Evolutionary conservation across 805 yeast genomes (phyloP).

Genomic region (Ogataea nitratoaversa): DNA sequence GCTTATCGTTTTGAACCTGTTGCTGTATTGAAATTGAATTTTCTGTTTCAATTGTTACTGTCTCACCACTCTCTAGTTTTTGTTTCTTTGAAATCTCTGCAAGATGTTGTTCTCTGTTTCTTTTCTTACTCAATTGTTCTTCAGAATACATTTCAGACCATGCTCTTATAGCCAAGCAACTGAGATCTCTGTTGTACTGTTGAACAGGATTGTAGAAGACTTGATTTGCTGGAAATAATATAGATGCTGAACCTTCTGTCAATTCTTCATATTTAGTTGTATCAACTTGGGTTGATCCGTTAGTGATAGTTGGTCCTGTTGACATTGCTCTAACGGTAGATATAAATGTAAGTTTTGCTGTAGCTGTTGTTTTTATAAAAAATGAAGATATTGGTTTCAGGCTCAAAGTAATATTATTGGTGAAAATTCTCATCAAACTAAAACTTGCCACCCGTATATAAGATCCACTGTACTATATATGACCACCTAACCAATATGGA

Average conservation of each 20-base stretch:
- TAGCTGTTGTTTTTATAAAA: no score
- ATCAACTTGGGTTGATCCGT: no score
- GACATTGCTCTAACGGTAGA: not conserved
- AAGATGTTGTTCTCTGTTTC: slow-evolving; percentile 20
- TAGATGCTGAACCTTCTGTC: slow-evolving; percentile 79
- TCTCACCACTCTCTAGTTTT: slow-evolving; percentile 9
- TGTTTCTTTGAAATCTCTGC: slow-evolving; percentile 14
- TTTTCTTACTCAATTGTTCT: slow-evolving; percentile 28
- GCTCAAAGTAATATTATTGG: no score
- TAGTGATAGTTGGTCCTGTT: not conserved
- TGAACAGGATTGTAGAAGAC: slow-evolving; percentile 97
- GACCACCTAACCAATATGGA: no score
- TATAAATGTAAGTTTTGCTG: no score
- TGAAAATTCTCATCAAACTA: no score
- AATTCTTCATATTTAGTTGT: slow-evolving; percentile 29
- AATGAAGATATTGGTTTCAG: no score
- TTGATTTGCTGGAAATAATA: slow-evolving; percentile 76
- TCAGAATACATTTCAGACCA: slow-evolving; percentile 66
- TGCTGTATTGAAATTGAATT: slow-evolving; percentile 22
- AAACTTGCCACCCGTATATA: no score
- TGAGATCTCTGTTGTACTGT: slow-evolving; percentile 91
- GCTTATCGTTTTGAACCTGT: slow-evolving; percentile 1
- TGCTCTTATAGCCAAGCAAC: slow-evolving; percentile 79
- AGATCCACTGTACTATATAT: no score
- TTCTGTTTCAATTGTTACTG: not conserved